Conservation (phyloP, 352 stramenopile genomes). For the Thraustochytrium striatum region DNA sequence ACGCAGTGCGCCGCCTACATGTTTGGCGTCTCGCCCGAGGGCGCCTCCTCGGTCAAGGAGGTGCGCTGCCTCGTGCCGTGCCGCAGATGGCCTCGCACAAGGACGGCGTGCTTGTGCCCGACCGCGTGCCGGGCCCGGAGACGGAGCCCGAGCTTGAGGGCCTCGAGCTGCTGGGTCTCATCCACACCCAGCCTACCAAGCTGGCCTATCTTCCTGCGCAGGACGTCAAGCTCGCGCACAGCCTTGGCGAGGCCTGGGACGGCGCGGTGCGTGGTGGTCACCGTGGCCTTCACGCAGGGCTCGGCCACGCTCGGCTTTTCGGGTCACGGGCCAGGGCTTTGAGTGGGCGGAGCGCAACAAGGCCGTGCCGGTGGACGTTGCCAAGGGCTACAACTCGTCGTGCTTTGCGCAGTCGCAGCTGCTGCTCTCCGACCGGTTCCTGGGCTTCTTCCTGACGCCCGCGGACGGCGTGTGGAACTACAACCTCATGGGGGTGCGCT, state of each 20-base stretch:
- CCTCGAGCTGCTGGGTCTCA: slow-evolving; percentile 96
- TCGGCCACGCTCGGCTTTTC: slow-evolving; percentile 98
- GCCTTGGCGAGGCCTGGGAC: slow-evolving; percentile 94
- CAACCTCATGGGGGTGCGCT: slow-evolving; percentile 99
- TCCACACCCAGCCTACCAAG: slow-evolving; percentile 99
- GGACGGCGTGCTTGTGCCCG: slow-evolving; percentile 87
- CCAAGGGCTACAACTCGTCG: slow-evolving; percentile 82
- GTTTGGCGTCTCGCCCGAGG: slow-evolving; percentile 94
- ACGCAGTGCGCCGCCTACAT: slow-evolving; percentile 97
- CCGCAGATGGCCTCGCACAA: slow-evolving; percentile 97
- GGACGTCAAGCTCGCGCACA: slow-evolving; percentile 92
- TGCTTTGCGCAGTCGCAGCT: slow-evolving; percentile 99
- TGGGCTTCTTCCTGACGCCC: slow-evolving; percentile 99
- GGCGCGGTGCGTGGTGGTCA: slow-evolving; percentile 97
- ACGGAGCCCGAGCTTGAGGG: slow-evolving; percentile 77
- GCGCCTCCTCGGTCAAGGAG: slow-evolving; percentile 98
- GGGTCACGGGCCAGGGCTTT: slow-evolving; percentile 89
- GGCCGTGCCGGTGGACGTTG: slow-evolving; percentile 77
- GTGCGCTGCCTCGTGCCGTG: slow-evolving; percentile 96
- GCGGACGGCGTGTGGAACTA: slow-evolving; percentile 99
- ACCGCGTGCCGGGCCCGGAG: slow-evolving; percentile 90
- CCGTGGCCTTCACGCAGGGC: slow-evolving; percentile 96
- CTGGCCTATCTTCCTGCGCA: slow-evolving; percentile 88
- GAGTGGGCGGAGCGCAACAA: slow-evolving; percentile 97
- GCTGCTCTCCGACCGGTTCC: slow-evolving; percentile 96